phyloP scores from a whole-genome alignment of 768 basidiomycete species.

The Tricholoma sp. region DNA sequence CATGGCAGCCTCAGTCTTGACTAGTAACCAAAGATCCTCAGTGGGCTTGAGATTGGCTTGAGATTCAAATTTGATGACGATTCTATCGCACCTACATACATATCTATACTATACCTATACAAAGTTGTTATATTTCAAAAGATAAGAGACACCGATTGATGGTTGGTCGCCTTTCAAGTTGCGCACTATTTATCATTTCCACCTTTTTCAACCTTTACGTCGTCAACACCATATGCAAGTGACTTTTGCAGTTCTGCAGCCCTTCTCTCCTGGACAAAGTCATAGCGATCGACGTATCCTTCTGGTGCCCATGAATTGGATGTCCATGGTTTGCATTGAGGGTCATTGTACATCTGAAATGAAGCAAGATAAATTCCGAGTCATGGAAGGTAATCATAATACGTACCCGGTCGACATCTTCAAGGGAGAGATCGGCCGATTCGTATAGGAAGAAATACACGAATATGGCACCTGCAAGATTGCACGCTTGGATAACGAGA shows the following conservation, averaged over 20 bases:
- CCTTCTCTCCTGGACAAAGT: conserved; percentile 38
- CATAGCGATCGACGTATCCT: conserved; percentile 44
- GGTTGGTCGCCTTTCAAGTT: background rate
- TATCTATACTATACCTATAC: background rate
- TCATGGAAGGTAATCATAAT: background rate
- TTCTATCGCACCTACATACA: too few relatives aligned
- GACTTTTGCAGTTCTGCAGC: conserved; percentile 16
- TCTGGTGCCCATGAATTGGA: conserved; percentile 55
- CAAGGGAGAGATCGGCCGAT: conserved; percentile 59
- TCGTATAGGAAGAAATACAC: conserved; percentile 78
- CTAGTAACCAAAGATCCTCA: too few relatives aligned
- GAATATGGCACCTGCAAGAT: conserved; percentile 51
- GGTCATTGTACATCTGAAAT: conserved; percentile 58
- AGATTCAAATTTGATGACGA: too few relatives aligned
- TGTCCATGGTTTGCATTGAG: conserved; percentile 62
- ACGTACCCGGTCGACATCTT: conserved; percentile 54
- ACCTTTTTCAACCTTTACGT: background rate
- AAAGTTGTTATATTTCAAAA: background rate
- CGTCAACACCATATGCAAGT: background rate
- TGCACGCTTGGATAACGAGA: conserved; percentile 36
- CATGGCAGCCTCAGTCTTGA: too few relatives aligned
- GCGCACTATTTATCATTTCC: background rate
- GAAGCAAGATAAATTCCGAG: background rate
- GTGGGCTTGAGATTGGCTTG: too few relatives aligned
- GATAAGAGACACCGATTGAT: background rate